Conservation (phyloP, 176 grass and related monocot species). For the Musa itinerans region DNA sequence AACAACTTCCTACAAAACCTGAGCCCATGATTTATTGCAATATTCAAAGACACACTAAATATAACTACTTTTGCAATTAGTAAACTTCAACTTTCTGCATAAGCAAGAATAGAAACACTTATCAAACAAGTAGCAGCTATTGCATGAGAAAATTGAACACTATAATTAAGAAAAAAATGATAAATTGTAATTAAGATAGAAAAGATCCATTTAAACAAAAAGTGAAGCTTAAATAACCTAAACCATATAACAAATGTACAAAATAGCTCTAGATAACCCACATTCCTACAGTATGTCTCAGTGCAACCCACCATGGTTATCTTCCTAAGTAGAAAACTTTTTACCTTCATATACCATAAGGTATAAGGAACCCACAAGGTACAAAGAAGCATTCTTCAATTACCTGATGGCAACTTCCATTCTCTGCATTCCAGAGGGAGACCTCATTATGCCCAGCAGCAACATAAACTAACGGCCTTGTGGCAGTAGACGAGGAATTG, state of each 20-base stretch:
- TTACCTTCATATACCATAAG: background rate
- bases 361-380: background rate
- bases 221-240: background rate
- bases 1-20: background rate
- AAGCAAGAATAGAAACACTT: background rate
- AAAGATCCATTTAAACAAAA: background rate
- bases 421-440: slow-evolving; percentile 95
- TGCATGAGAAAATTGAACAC: background rate
- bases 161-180: background rate
- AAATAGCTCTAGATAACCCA: background rate
- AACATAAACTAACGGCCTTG: slow-evolving; percentile 81
- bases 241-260: background rate
- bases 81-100: background rate
- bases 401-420: slow-evolving; percentile 98
- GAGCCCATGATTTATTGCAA: no score
- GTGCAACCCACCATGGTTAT: background rate
- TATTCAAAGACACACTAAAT: no score
- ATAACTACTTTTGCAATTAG: background rate
- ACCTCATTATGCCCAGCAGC: slow-evolving; percentile 79
- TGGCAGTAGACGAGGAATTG: slow-evolving; percentile 48
- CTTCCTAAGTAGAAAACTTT: background rate
- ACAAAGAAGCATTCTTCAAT: background rate
- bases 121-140: background rate
- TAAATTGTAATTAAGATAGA: background rate
- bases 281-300: background rate